Conservation (phyloP, 2,329 filamentous ascomycete species). For the Alternaria arborescens region DNA sequence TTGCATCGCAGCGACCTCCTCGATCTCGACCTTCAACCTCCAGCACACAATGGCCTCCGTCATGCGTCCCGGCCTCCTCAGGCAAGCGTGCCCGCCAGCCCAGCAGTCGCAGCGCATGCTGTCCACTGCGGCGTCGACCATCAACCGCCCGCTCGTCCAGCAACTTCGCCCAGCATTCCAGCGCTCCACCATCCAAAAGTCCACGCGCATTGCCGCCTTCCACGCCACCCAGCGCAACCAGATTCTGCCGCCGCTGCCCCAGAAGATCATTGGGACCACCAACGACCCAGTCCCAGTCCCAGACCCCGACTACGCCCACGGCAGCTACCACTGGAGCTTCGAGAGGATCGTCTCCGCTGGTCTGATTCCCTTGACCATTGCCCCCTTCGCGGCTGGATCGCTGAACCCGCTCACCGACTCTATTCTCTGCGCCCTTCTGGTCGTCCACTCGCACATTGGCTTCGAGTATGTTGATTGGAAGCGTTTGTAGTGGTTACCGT, state of each 20-base stretch:
- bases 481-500: slow-evolving; percentile 2
- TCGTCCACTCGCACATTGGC: slow-evolving; percentile 95
- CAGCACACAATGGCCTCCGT: slow-evolving; percentile 61
- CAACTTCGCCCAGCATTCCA: slow-evolving; percentile 52
- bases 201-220: slow-evolving; percentile 75
- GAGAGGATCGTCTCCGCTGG: slow-evolving; percentile 81
- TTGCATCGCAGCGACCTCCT: slow-evolving; percentile 14
- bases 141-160: slow-evolving; percentile 47
- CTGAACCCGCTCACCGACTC: slow-evolving; percentile 91
- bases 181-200: slow-evolving; percentile 51
- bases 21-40: slow-evolving; percentile 13
- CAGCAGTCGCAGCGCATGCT: slow-evolving; percentile 55
- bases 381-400: slow-evolving; percentile 90
- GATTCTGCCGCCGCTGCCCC: slow-evolving; percentile 84
- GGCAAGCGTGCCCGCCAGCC: slow-evolving; percentile 55
- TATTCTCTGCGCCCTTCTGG: slow-evolving; percentile 79
- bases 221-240: slow-evolving; percentile 79
- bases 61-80: slow-evolving; percentile 60
- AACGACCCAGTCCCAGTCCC: slow-evolving; percentile 88
- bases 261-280: slow-evolving; percentile 81
- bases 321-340: slow-evolving; percentile 98
- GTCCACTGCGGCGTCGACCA: slow-evolving; percentile 52
- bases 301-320: slow-evolving; percentile 76
- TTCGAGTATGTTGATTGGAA: slow-evolving; percentile 71
- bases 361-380: slow-evolving; percentile 85